phyloP scores from a whole-genome alignment of 306 rosid species.

The Malus asiatica region DNA sequence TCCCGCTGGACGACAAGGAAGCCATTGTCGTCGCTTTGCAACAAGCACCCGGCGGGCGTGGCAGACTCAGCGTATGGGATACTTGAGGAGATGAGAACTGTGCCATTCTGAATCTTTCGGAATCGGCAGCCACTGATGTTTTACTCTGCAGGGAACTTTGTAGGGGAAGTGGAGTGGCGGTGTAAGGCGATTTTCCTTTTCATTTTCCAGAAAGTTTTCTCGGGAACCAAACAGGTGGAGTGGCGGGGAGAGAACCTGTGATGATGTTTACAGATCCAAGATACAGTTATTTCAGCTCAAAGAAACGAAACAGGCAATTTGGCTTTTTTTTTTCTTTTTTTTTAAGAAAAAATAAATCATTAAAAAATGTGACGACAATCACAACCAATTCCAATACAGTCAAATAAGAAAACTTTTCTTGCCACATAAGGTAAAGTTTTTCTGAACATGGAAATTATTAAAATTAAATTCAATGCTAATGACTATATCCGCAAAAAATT shows the following conservation, averaged over 20 bases:
- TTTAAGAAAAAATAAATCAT: too few relatives aligned
- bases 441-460: too few relatives aligned
- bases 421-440: too few relatives aligned
- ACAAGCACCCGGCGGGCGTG: neutral
- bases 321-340: too few relatives aligned
- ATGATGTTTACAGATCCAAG: too few relatives aligned
- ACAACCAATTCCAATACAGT: too few relatives aligned
- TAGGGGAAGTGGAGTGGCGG: neutral
- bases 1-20: neutral
- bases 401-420: too few relatives aligned
- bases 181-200: neutral
- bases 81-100: slow-evolving; percentile 8
- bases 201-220: neutral
- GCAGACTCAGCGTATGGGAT: neutral
- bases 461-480: too few relatives aligned
- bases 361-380: too few relatives aligned
- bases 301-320: too few relatives aligned
- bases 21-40: neutral
- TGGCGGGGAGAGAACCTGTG: slow-evolving; percentile 1
- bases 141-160: neutral
- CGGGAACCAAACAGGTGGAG: slow-evolving; percentile 1
- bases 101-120: slow-evolving; percentile 4
- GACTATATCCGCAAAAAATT: too few relatives aligned
- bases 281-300: too few relatives aligned
- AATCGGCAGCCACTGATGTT: neutral